A percentile compares a stretch with the other conserved stretches of the same genome.
Conservation (phyloP, 345 rosid genomes). For the Aquilaria sinensis region DNA sequence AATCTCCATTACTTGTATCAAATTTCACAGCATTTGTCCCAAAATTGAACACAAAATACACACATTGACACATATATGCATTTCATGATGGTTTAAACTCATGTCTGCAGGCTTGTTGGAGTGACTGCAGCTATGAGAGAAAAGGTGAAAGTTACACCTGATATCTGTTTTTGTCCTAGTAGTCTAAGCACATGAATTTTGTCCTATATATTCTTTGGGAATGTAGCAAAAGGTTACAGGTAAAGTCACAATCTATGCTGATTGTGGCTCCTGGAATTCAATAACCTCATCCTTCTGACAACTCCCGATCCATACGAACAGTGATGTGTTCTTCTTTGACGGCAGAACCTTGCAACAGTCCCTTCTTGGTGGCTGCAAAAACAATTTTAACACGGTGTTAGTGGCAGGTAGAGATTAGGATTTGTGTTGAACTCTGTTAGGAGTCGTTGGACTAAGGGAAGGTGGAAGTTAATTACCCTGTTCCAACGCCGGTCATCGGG, state of each 20-base stretch:
- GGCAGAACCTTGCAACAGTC: conserved; percentile 81
- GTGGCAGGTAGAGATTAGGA: not conserved
- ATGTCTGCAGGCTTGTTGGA: not conserved
- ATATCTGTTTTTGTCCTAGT: conserved; percentile 4
- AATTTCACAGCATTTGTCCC: conserved; percentile 5
- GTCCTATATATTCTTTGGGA: conserved; percentile 7
- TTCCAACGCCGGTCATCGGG: conserved; percentile 66
- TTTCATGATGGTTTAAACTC: conserved; percentile 9
- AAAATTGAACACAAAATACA: not conserved
- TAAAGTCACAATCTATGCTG: not conserved
- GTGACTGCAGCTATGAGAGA: not conserved
- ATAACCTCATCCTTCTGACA: conserved; percentile 61
- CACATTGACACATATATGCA: not conserved
- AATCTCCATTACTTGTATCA: conserved; percentile 16
- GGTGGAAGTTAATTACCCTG: conserved; percentile 30
- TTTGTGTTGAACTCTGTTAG: not conserved
- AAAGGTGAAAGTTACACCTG: not conserved
- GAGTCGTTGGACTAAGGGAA: not conserved
- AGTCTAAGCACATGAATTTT: not conserved
- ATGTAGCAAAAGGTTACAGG: conserved; percentile 1
- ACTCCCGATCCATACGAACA: conserved; percentile 69
- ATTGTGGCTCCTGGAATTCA: conserved; percentile 26
- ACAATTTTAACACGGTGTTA: not conserved
- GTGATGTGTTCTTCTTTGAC: conserved; percentile 32
- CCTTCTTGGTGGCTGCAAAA: conserved; percentile 69